phyloP scores from a whole-genome alignment of 2,329 filamentous ascomycete species.

The Aspergillus proliferans region DNA sequence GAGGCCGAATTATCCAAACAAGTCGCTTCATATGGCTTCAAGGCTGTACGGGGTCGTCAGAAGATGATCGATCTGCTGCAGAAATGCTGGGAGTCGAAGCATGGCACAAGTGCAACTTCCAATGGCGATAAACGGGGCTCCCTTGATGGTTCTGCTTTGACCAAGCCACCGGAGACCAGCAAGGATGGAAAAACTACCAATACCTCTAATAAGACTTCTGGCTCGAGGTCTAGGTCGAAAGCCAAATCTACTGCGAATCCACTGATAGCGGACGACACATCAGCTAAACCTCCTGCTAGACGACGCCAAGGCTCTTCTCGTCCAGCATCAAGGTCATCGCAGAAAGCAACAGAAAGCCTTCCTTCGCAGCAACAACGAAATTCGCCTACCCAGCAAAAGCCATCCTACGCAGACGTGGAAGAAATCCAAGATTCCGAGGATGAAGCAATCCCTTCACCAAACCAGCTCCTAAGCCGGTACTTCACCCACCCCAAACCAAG shows the following conservation, averaged over 20 bases:
- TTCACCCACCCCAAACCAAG: slow-evolving; percentile 3
- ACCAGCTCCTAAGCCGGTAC: slow-evolving; percentile 17
- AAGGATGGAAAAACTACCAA: slow-evolving; percentile 1
- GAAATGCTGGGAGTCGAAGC: slow-evolving; percentile 63
- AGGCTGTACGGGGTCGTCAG: slow-evolving; percentile 60
- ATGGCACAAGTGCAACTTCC: slow-evolving; percentile 21
- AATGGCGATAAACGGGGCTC: slow-evolving; percentile 12
- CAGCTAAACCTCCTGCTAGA: neutral
- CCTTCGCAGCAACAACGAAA: neutral
- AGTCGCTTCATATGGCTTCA: slow-evolving; percentile 63
- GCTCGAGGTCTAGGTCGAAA: slow-evolving; percentile 1
- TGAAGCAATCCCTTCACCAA: slow-evolving; percentile 25
- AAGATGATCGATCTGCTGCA: slow-evolving; percentile 65
- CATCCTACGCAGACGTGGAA: slow-evolving; percentile 24
- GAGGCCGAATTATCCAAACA: slow-evolving; percentile 58
- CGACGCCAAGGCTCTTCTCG: neutral
- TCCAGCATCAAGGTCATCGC: neutral
- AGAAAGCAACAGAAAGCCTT: neutral
- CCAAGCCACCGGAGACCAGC: neutral
- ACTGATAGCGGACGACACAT: neutral
- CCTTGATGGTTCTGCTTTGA: neutral
- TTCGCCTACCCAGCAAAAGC: neutral
- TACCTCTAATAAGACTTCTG: neutral
- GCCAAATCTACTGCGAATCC: slow-evolving; percentile 1
- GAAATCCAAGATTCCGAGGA: slow-evolving; percentile 36